Base-by-base conservation (phyloP, 2,329 filamentous ascomycete species). In the Phaeosphaeriaceae sp. region DNA sequence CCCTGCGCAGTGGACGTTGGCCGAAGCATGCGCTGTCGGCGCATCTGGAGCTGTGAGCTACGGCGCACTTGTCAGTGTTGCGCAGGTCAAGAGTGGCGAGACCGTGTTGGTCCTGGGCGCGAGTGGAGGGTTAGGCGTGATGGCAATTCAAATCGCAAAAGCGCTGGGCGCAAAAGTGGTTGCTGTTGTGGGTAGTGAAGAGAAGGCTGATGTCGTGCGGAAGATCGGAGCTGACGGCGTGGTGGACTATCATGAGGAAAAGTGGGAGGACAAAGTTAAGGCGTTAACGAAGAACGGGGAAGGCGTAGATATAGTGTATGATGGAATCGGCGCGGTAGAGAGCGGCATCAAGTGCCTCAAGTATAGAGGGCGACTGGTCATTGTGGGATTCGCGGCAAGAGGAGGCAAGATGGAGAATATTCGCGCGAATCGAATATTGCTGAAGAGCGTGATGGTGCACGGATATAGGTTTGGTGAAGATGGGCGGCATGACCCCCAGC, bases 381-480 rank as follows among this genome's bases (percentile, higher is more conserved):
- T 88, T 25, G 79, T 87, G 1, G 86, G 86, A 0, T 89, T 88
- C 67, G 86, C 85, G 6, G 86, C 83, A 1, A 76, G 81, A 49
- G 79, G 74, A 17, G 83, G 84, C 0, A 73, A 81, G 7, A 83
- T 88, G 75, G 86, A 88, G 51, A 63, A 60, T 3, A 50, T 73
- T 3, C 48, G 59, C 11, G 62, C 65, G 11, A 72, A 73, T 31
- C 56, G 64, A 24, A 66, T 70, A 25, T 31, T 71, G 13, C 46
- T 71, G 7, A 72, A 72, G 58, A 58, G 56, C 7, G 66, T 64
- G 19, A 63, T 67, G 58, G 64, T 72, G 3, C 55, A 67, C 53
- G 70, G 66, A 22, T 72, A 71, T 60, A 78, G 85, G 47, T 88
- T 83, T 65, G 86, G 86, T 1, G 86, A 88, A 71, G 85, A 82